A percentile compares a stretch with the other conserved stretches of the same genome.
Evolutionary conservation across 1,284 basidiomycete genomes (phyloP).

Genomic region (Butyriboletus appendiculatus): DNA sequence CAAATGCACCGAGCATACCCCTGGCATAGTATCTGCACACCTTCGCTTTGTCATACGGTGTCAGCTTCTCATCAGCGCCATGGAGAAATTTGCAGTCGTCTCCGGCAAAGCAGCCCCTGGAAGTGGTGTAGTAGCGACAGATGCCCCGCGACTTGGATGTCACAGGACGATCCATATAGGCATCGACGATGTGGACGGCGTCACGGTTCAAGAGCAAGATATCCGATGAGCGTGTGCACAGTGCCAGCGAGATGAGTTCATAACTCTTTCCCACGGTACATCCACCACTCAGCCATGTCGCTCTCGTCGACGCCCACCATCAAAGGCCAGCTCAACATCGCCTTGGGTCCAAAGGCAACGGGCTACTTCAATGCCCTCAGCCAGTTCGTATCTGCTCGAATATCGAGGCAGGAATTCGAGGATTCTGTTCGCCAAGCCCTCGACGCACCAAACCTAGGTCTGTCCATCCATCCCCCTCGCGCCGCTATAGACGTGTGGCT

Average conservation of each 20-base stretch:
- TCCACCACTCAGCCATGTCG: constrained; percentile 49
- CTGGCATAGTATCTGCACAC: constrained; percentile 61
- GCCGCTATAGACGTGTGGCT: constrained; percentile 7
- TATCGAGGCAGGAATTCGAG: constrained; percentile 76
- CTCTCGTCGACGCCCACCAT: constrained; percentile 74
- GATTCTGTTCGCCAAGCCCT: constrained; percentile 63
- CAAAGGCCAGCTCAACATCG: constrained; percentile 62
- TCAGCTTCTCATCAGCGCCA: constrained; percentile 47
- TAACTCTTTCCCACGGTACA: constrained; percentile 22
- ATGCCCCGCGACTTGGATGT: constrained; percentile 66
- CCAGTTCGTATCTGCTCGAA: constrained; percentile 64
- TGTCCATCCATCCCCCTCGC: constrained; percentile 18
- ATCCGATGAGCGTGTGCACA: neutral
- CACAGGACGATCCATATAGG: constrained; percentile 46
- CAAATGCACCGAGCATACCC: constrained; percentile 39
- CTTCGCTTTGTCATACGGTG: constrained; percentile 70
- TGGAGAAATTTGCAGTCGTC: constrained; percentile 75
- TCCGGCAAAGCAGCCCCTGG: constrained; percentile 66
- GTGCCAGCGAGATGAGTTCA: neutral
- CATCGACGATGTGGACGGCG: constrained; percentile 23
- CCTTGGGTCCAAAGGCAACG: constrained; percentile 60
- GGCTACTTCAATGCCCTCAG: constrained; percentile 65
- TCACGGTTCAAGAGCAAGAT: neutral
- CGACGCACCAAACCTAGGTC: constrained; percentile 62
- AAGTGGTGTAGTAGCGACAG: constrained; percentile 59